Evolutionary conservation across 2,329 filamentous ascomycete species (phyloP), one percentile per base, ranked within the genome.

Genomic region (Penicillium capsulatum): DNA sequence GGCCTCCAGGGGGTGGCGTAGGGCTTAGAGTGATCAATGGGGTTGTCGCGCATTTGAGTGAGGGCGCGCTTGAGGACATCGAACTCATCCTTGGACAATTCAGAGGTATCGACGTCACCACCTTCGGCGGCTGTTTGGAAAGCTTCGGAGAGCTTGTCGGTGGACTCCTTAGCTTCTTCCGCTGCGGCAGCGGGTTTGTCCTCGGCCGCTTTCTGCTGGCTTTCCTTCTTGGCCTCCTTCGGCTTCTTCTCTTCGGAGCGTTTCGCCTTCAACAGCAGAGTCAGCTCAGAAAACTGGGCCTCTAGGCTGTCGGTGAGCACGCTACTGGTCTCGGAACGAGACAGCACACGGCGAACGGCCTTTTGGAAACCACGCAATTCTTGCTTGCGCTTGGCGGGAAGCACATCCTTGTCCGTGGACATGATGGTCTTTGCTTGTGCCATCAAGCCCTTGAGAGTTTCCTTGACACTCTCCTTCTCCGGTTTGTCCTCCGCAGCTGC

Each of bases 1-100:
- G 92, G 92, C 50, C 76, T 71, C 92, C 92, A 98, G 9, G 92
- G 92, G 2, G 90, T 96, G 3, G 77, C 77, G 63, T 98, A 98
- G 3, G 92, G 87, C 68, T 94, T 94, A 41, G 66, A 69, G 17
- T 69, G 65, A 65, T 96, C 87, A 44, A 83, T 68, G 0, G 87
- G 84, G 68, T 96, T 94, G 61, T 88, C 79, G 40, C 75, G 71
- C 58, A 86, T 77, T 53, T 77, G 71, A 38, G 72, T 68, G 32
- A 92, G 74, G 15, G 86, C 83, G 15, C 65, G 62, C 31, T 67
- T 66, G 34, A 72, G 67, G 37, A 71, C 67, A 5, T 65, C 61
- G 48, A 74, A 64, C 34, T 72, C 67, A 1, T 71, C 61, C 13
- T 70, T 65, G 3, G 72, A 69, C 32, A 80, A 67, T 40, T 70